Evolutionary conservation across 306 rosid genomes (phyloP).

Genomic region (Pterocarpus santalinus): DNA sequence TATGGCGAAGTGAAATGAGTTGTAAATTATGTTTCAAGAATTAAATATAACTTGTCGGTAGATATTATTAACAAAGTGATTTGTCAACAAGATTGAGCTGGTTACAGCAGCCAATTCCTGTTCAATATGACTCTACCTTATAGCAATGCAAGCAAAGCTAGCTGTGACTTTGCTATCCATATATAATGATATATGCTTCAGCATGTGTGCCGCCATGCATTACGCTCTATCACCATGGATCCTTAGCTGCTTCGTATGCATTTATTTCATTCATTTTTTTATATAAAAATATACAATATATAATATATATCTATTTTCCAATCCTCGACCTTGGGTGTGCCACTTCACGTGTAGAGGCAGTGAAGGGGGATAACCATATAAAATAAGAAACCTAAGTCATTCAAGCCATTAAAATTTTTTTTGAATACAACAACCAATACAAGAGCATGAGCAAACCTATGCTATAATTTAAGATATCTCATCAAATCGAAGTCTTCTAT

Average conservation of each 20-base stretch:
- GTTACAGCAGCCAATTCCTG: neutral
- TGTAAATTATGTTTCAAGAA: neutral
- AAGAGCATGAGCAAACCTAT: constrained; percentile 50
- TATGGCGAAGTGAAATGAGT: neutral
- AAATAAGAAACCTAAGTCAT: constrained; percentile 50
- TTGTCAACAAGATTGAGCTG: neutral
- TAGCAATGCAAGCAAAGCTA: constrained; percentile 3
- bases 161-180: constrained; percentile 35
- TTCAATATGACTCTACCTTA: neutral
- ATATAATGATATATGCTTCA: constrained; percentile 7
- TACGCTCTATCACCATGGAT: constrained; percentile 38
- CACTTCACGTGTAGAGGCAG: constrained; percentile 57
- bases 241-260: constrained; percentile 27
- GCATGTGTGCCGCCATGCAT: constrained; percentile 55
- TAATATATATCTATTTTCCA: neutral
- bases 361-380: constrained; percentile 32
- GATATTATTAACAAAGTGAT: neutral
- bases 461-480: constrained; percentile 39
- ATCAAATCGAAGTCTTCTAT: constrained; percentile 41
- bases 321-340: constrained; percentile 48
- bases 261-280: neutral
- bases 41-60: neutral
- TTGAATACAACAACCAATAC: constrained; percentile 12
- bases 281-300: too few species aligned
- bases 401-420: neutral